Evolutionary conservation across 148 eudicot genomes (phyloP), one percentile per base, ranked within the genome.

Genomic region (Rhododendron molle): DNA sequence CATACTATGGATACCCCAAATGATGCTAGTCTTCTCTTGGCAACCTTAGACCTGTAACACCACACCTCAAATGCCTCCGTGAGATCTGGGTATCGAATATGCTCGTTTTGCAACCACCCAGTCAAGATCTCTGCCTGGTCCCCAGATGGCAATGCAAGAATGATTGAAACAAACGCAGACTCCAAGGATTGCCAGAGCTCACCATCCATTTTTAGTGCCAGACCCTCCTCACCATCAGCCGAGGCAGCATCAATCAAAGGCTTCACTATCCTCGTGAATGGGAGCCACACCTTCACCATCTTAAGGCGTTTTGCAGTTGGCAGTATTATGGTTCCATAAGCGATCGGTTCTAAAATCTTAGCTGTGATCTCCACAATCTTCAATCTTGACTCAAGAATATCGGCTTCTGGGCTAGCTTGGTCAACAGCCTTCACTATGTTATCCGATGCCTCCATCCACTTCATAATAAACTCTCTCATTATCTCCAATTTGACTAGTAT

Each of bases 21-120:
- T 28, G 79, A 88, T 58, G 91, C 86, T 54, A 96, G 85, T 90
- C 99, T 93, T 87, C 92, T 91, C 86, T 91, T 93, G 23, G 98
- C 96, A 89, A 92, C 93, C 89, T 96, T 96, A 74, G 99, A 93
- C 86, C 98, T 90, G 78, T 95, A 95, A 88, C 98, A 96, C 98
- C 98, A 96, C 16, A 94, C 96, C 88, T 94, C 96, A 86, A 95
- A 95, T 52, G 96, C 99, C 91, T 95, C 98, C 0, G 98, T 95
- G 43, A 96, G 89, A 84, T 97, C 99, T 12, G 99, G 99, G 88
- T 95, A 97, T 40, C 90, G 89, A 32, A 94, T 86, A 81, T 92
- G 89, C 81, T 92, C 81, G 89, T 87, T 86, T 50, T 85, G 92
- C 73, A 94, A 90, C 99, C 99, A 96, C 73, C 94, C 94, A 28